Base-by-base conservation (phyloP, 306 rosid species). In the Canavalia gladiata region DNA sequence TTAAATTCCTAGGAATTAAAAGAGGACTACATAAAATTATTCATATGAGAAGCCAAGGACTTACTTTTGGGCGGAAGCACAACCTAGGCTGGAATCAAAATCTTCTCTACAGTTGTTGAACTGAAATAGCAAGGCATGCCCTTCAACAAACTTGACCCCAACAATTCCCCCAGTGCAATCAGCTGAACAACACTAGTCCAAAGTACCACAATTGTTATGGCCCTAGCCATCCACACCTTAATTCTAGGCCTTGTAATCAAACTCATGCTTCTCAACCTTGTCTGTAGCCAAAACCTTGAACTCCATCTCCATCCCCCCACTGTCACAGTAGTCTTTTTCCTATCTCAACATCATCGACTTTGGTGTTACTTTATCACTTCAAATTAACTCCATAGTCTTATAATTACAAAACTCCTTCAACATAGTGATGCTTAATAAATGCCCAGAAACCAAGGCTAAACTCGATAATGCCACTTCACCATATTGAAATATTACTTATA, bases 121-220 rank as follows among this genome's bases (percentile, higher is more conserved):
- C 51, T 87, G 84, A 87, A 91, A 89, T 91, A 90, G 86, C 86
- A 71, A 80, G 94, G 94, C 89, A 89, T 83, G 28, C 79, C 87
- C 75, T 85, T 87, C 81, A 91, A 85, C 75, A 94, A 74, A 59
- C 84, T 82, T 35, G 97, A 88, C 2, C 89, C 86, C 91, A 88
- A 87, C 18, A 90, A 50, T 68, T 90, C 92, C 33, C 95, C 92
- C 1, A 90, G 31, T 28, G 95, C 88, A 83, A 95, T 81, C 8
- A 95, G 68, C 80, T 93, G 99, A 85, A 91, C 87, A 35, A 87
- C 82, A 81, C 89, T 67, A 77, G 90, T 90, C 97, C 99, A 95
- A 4, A 95, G 52, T 70, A 95, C 74, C 74, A 91, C 87, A 39
- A 90, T 91, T 8, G 97, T 88, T 65, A 90, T 75, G 4, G 87